phyloP scores from a whole-genome alignment of 352 stramenopile genomes.

The Pythium dissotocum region DNA sequence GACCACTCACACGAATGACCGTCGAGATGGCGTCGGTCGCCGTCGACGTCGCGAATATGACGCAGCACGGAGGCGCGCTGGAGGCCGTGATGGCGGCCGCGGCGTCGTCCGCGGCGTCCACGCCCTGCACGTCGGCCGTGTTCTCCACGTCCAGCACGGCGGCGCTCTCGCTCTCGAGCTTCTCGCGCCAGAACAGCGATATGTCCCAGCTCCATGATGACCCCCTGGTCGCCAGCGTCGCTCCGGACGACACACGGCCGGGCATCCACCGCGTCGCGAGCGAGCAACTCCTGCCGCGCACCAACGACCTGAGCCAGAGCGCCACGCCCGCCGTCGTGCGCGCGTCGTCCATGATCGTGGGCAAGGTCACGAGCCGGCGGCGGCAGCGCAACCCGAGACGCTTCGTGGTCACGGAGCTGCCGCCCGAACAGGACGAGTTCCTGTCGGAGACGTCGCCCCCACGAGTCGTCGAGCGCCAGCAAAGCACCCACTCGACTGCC shows the following conservation, averaged over 20 bases:
- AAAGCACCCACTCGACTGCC: neutral
- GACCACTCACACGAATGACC: neutral
- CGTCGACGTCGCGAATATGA: conserved; percentile 2
- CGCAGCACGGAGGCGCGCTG: neutral
- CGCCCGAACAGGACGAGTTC: conserved; percentile 40
- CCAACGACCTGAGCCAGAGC: conserved; percentile 14
- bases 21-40: neutral
- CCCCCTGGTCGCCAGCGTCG: neutral
- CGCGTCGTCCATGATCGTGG: conserved; percentile 21
- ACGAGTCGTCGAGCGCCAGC: neutral
- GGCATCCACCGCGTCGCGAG: conserved; percentile 24
- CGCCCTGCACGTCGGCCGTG: conserved; percentile 13
- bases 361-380: conserved; percentile 34
- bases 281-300: conserved; percentile 20
- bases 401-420: conserved; percentile 75
- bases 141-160: conserved; percentile 21
- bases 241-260: neutral
- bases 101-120: conserved; percentile 6
- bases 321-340: conserved; percentile 11
- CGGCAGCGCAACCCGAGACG: conserved; percentile 57
- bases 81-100: conserved; percentile 1
- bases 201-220: conserved; percentile 1
- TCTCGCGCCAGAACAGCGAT: conserved; percentile 2
- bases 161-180: conserved; percentile 4
- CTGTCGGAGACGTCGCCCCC: conserved; percentile 6